Evolutionary conservation across 148 eudicot species (phyloP), one percentile per base, ranked within the genome.

Genomic region (Polygonum aviculare): DNA sequence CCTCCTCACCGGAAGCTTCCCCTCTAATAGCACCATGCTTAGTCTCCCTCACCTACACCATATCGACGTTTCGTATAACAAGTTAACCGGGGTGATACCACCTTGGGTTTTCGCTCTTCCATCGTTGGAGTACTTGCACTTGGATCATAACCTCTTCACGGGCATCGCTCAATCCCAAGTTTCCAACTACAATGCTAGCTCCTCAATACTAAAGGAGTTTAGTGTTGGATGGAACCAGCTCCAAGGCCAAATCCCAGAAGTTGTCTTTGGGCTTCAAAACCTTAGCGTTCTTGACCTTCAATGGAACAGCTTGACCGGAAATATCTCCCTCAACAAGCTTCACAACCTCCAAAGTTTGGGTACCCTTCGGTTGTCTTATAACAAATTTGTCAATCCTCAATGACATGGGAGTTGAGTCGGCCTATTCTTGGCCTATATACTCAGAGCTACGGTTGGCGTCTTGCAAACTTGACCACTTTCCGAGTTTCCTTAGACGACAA

Each of bases 11-110:
- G 85, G 84, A 36, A 59, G 18, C 5, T 36, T 84, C 11, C 39
- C 44, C n/a, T 16, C 45, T 7, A 79, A 82, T 38, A 77, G 73
- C 73, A 79, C 57, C 57, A 78, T 84, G 71, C 82, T 84, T 72
- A 67, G n/a, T 3, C 80, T 84, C 12, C 16, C 51, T 19, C 82
- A 26, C 36, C 87, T 84, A 16, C 72, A 70, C 12, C 62, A 69
- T 12, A 77, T 82, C 26, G 80, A 82, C 44, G 76, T 44, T 55
- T 70, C 77, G 6, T 0, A 12, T 33, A 82, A 79, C 78, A 65
- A 12, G 19, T 31, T 82, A 18, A 59, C 19, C 33, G 82, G 85
- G 38, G 40, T 19, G 33, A 52, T 82, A 73, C 82, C 85, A 19
- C n/a, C 80, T 7, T 77, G 78, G 80, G 10, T 82, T 12, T 79